Base-by-base conservation (phyloP, 2,329 filamentous ascomycete genomes). In the Raffaelea albimanens region DNA sequence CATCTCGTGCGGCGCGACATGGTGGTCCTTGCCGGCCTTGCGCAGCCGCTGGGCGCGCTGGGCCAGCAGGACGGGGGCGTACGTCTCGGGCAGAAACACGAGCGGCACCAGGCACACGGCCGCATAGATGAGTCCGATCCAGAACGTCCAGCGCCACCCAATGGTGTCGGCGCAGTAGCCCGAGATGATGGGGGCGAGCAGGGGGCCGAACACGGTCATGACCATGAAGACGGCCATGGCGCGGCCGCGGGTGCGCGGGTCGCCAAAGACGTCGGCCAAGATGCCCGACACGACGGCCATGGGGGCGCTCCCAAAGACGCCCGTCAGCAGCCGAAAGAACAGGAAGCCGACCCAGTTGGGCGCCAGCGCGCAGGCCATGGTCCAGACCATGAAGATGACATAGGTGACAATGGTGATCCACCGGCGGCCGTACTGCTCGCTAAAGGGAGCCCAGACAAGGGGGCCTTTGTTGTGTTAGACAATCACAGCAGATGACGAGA, bases 121-220 rank as follows among this genome's bases (percentile, higher is more conserved):
- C 2, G 83, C 84, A 47, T 86, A 69, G 18, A 89, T 84, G 16
- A 86, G 67, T 14, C 69, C 82, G 21, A 87, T 72, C 76, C 82
- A 86, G 57, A 85, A 85, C 2, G 74, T 65, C 83, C 83, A 87
- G 39, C 78, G 72, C 83, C 83, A 87, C 22, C 73, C 75, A 22
- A 83, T 71, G 2, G 68, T 70, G 1, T 68, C 59, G 1, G 76
- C 68, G 36, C 77, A 73, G 61, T 75, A 85, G 10, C 82, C 83
- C 1, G 78, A 79, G 20, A 83, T 70, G 16, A 83, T 75, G 3
- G 83, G 83, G 1, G 80, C 78, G 2, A 82, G 61, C n/a, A 86
- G 69, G 1, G 81, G 83, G 0, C 83, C 83, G 40, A 78, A 78
- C 1, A 77, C 73, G 3, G 83, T 87, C 14, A 72, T 71, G 73